Evolutionary conservation across 306 rosid species (phyloP), one percentile per base, ranked within the genome.

Genomic region (Cucumis hystrix): DNA sequence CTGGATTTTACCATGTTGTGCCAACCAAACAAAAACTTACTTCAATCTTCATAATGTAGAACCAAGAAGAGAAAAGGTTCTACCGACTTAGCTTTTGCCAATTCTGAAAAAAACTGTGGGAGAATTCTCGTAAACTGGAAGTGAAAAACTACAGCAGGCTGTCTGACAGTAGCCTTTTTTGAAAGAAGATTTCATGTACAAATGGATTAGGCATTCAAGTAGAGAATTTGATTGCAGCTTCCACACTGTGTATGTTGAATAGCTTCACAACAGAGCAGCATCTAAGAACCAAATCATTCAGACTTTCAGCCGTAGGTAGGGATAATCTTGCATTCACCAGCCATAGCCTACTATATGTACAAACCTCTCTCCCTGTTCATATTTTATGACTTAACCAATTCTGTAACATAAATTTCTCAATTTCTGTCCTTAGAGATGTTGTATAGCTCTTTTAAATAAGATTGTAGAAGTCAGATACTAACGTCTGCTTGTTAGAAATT

Each of bases 321-420:
- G 37, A 33, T 45, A 8, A 73, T 73, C 62, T 54, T 33, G 18
- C 63, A 54, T 54, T 6, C 49, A 73, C 47, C 77, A 17, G 63
- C 62, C 49, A 17, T 73, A 33, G 23, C 47, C 47, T 73, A 25
- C 54, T 30, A 52, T 73, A 17, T 73, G 77, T 73, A 73, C 77
- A 73, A 51, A 73, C 28, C 77, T 54, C 30, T 73, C 61, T 54
- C 63, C 63, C 17, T 73, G 63, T 73, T 18, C 63, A 73, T 73
- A 52, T 55, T 45, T 54, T 54, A 52, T 33, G n/a, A 30, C 63
- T 52, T 73, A 33, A 52, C 60, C 47, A 51, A 54, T 30, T 73
- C 28, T 33, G 63, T 73, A 73, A 33, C 63, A 54, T 73, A 73
- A 51, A 17, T 28, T 30, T 51, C 63, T 17, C 63, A 33, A 54